These are phyloP conservation scores for Trypanosoma theileri DNA, from an alignment of 208 protist genomes.

Conservation along the genomic window DNA sequence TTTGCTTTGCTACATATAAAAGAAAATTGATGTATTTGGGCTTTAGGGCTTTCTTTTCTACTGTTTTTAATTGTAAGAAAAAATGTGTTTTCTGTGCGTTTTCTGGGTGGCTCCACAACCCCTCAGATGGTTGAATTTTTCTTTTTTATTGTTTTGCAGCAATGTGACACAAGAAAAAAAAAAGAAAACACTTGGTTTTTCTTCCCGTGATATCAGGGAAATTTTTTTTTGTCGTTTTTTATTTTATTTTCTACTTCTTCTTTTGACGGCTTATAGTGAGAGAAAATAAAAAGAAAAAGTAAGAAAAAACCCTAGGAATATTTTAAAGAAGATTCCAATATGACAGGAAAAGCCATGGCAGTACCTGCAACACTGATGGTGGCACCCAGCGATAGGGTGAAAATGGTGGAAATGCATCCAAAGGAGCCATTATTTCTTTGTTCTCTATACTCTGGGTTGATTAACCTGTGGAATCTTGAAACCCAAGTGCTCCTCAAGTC, in stretches of 20 bases:
- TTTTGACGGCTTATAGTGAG: not conserved
- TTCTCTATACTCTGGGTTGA: constrained; percentile 92
- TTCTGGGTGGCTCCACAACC: too few species aligned
- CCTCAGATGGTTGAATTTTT: too few species aligned
- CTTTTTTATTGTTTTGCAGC: too few species aligned
- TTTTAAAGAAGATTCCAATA: constrained; percentile 5
- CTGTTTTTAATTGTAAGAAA: too few species aligned
- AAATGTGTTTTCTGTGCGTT: too few species aligned
- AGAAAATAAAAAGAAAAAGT: not conserved
- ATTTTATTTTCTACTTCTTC: not conserved
- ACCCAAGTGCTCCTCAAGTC: constrained; percentile 95
- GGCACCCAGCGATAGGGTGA: constrained; percentile 96
- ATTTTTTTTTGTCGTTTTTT: constrained; percentile 13
- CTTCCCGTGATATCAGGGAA: not conserved
- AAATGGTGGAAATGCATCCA: constrained; percentile 99
- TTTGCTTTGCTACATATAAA: too few species aligned
- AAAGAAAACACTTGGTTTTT: too few species aligned
- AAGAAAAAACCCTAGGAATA: not conserved
- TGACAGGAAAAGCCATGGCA: constrained; percentile 14
- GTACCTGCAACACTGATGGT: constrained; percentile 46
- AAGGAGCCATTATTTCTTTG: constrained; percentile 97
- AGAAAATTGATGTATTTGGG: too few species aligned
- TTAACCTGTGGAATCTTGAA: constrained; percentile 98
- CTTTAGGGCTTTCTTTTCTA: too few species aligned
- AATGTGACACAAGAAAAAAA: too few species aligned